Evolutionary conservation across 352 stramenopile genomes (phyloP).

Genomic region (Phytophthora idaei): DNA sequence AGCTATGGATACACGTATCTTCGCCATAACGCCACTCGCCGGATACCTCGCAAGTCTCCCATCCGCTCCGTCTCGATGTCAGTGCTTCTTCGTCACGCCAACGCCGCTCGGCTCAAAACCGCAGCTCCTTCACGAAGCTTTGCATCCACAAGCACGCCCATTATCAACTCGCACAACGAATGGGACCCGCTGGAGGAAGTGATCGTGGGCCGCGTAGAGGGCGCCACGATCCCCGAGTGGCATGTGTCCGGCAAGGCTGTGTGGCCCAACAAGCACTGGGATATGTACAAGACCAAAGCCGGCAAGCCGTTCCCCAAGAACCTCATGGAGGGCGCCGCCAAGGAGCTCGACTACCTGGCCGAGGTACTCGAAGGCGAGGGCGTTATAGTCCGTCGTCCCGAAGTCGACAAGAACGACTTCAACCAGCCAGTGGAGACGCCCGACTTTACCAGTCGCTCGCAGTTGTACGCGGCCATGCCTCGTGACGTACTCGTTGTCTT

Average conservation of each 20-base stretch:
- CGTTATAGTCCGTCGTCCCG: slow-evolving; percentile 82
- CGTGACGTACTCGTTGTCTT: slow-evolving; percentile 90
- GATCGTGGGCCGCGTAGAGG: slow-evolving; percentile 89
- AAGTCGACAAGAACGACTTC: slow-evolving; percentile 73
- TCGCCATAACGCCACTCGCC: slow-evolving; percentile 25
- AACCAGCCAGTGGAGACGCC: slow-evolving; percentile 77
- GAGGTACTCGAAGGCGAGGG: slow-evolving; percentile 85
- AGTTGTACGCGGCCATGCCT: slow-evolving; percentile 90
- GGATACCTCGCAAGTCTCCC: slow-evolving; percentile 14
- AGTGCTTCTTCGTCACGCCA: slow-evolving; percentile 9
- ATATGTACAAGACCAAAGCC: slow-evolving; percentile 90
- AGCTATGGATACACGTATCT: not conserved
- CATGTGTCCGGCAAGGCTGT: slow-evolving; percentile 90
- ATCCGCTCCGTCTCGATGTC: slow-evolving; percentile 4
- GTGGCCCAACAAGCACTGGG: slow-evolving; percentile 89
- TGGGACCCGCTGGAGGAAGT: slow-evolving; percentile 92
- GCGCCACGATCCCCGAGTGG: slow-evolving; percentile 92
- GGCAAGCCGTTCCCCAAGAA: slow-evolving; percentile 81
- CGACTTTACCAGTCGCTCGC: slow-evolving; percentile 84
- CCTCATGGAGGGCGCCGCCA: slow-evolving; percentile 71
- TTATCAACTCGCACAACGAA: slow-evolving; percentile 92
- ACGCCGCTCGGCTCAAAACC: slow-evolving; percentile 12
- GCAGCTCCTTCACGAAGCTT: slow-evolving; percentile 14
- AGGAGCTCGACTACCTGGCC: slow-evolving; percentile 88
- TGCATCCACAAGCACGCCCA: slow-evolving; percentile 46